Percentiles rank a stretch among this genome's conserved stretches.
Evolutionary conservation across 2,329 filamentous ascomycete genomes (phyloP).

Genomic region (Mycosphaerella sp.): DNA sequence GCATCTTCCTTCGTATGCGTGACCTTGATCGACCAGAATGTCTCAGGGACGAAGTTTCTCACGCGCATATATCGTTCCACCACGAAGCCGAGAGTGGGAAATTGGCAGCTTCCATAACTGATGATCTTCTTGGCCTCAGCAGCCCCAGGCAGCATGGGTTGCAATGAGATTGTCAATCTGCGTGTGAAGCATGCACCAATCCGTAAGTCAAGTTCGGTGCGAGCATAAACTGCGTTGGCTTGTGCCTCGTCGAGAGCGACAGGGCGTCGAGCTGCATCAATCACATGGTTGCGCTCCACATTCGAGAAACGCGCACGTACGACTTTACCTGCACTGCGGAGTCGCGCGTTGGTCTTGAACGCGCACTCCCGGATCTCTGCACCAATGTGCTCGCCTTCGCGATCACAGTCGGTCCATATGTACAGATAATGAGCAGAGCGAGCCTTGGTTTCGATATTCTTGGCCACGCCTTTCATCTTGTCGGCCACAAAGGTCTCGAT

Average conservation of each 20-base stretch:
- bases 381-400: slow-evolving; percentile 95
- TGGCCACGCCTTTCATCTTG: slow-evolving; percentile 71
- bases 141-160: slow-evolving; percentile 62
- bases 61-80: slow-evolving; percentile 94
- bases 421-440: slow-evolving; percentile 66
- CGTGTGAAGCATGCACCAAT: slow-evolving; percentile 91
- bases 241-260: slow-evolving; percentile 76
- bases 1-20: slow-evolving; percentile 70
- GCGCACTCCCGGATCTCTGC: slow-evolving; percentile 82
- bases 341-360: slow-evolving; percentile 60
- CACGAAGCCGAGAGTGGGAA: slow-evolving; percentile 92
- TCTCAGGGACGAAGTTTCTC: slow-evolving; percentile 84
- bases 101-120: slow-evolving; percentile 68
- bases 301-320: slow-evolving; percentile 92
- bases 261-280: slow-evolving; percentile 72
- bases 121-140: slow-evolving; percentile 56
- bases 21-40: slow-evolving; percentile 88
- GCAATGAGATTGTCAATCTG: slow-evolving; percentile 74
- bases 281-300: slow-evolving; percentile 86
- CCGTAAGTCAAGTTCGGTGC: slow-evolving; percentile 86
- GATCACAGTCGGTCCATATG: slow-evolving; percentile 99
- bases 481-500: slow-evolving; percentile 62
- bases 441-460: slow-evolving; percentile 78
- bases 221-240: slow-evolving; percentile 76
- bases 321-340: slow-evolving; percentile 53